Conservation (phyloP, 140 eudicot species). For the Oenanthe javanica region DNA sequence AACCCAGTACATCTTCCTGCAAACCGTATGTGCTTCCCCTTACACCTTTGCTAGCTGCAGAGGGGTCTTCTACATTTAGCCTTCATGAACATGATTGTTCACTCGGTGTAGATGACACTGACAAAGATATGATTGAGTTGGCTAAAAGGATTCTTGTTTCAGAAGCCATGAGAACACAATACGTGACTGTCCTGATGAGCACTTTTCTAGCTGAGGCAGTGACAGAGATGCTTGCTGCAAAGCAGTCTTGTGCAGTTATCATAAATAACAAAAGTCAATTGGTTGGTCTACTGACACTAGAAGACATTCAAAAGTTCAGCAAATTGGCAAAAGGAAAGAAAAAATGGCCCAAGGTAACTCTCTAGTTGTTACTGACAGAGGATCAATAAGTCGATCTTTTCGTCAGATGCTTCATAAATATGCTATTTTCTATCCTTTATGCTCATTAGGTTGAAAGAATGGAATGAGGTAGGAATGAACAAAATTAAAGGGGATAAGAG, state of each 20-base stretch:
- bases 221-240: slow-evolving; percentile 61
- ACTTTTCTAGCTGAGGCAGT: slow-evolving; percentile 53
- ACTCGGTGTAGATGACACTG: slow-evolving; percentile 29
- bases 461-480: background rate
- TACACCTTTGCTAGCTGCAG: slow-evolving; percentile 5
- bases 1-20: slow-evolving; percentile 15
- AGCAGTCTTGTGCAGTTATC: slow-evolving; percentile 68
- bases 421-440: background rate
- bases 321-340: slow-evolving; percentile 32
- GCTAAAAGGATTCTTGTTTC: slow-evolving; percentile 50
- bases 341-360: slow-evolving; percentile 43
- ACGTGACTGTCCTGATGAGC: slow-evolving; percentile 49
- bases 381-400: background rate
- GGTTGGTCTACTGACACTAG: slow-evolving; percentile 58
- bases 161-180: slow-evolving; percentile 76
- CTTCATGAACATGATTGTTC: slow-evolving; percentile 36
- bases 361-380: background rate
- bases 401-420: background rate
- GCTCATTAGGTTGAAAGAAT: background rate
- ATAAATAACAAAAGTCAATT: slow-evolving; percentile 44
- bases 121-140: slow-evolving; percentile 25
- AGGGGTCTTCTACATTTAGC: slow-evolving; percentile 14
- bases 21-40: slow-evolving; percentile 14
- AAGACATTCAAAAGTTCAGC: slow-evolving; percentile 61
- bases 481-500: background rate